Base-by-base conservation (phyloP, 139 green algal species). In the Picochlorum sp. region DNA sequence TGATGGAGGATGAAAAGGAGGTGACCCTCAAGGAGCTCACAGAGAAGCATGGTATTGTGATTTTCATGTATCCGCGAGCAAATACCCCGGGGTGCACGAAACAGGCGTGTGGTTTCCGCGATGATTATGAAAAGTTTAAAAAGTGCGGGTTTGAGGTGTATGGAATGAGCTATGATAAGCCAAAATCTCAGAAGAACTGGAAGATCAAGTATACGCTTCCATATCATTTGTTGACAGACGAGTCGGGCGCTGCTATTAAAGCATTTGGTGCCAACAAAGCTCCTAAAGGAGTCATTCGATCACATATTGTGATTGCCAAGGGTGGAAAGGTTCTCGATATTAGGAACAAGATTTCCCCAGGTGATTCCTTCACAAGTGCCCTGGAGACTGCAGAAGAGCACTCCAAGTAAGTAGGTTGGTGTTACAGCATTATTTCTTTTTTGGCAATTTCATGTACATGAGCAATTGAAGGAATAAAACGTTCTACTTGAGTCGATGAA, bases 81-180 rank as follows among this genome's bases (percentile, higher is more conserved):
- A 73, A 73, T 62, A 76, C 69, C 6, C 61, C 61, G 15, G 61
- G 61, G 14, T 82, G 75, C 62, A 80, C 75, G 10, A 80, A 75
- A 60, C 74, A 83, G 62, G 76, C 76, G n/a, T 72, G 57, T 56
- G 73, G 73, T 20, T 82, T 82, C 58, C 51, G 60, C 0, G 76
- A 83, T 30, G 38, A 65, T 3, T 45, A 49, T 15, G 30, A 47
- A 10, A 51, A 72, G 38, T 45, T 82, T 9, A 44, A 50, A 14
- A 28, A 74, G 3, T 65, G 54, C 1, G 73, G 73, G 3, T 82
- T 58, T 46, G 30, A 69, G 11, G 72, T 82, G 4, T 81, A 51
- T n/a, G 76, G 76, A 9, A 65, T 82, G 58, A 56, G 18, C 13
- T 81, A 66, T 9, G 76, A 82, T 68, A 80, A 81, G 68, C 68